Evolutionary conservation across 2,329 filamentous ascomycete genomes (phyloP), one percentile per base, ranked within the genome.

Genomic region (Microthyrium microscopicum): DNA sequence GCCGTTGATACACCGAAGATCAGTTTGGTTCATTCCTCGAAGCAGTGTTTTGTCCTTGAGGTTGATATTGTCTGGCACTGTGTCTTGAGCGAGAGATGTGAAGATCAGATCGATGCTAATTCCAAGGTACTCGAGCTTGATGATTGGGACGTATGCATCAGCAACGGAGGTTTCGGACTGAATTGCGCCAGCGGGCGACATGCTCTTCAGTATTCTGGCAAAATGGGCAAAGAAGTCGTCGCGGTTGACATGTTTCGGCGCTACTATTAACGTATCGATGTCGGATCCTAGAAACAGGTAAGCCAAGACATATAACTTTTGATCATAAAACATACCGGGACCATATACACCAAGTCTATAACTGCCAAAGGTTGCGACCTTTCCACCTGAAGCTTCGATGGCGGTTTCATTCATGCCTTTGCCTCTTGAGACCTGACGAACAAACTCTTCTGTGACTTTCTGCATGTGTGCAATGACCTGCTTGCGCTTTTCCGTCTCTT

Each of bases 291-390:
- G 30, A 38, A n/a, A 28, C 15, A 27, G 5, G 13, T 35, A 35
- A 36, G 36, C 35, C 15, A 37, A 11, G 12, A 11, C 12, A 20
- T 9, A 21, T 19, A 8, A 32, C 9, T 4, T 29, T 18, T 17
- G 6, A 30, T 6, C 11, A 17, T 5, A 12, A 20, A 31, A 41
- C 42, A 24, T 39, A 71, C 68, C 66, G 28, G 89, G 89, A 5
- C 85, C 85, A 54, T 81, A 93, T 17, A 95, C 89, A 39, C 89
- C 89, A 9, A 98, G 66, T 25, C 85, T 77, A 55, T 87, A 98
- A 56, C 89, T 95, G 42, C 89, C 89, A 54, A 89, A 98, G 1
- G 87, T 91, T 54, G 92, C 93, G 44, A 98, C 75, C 59, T 87
- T 89, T 42, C 85, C 89, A 34, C 85, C 81, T 5, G 85, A 81